Evolutionary conservation across 1,284 basidiomycete species (phyloP), one percentile per base, ranked within the genome.

Genomic region (Ustilago lituana): DNA sequence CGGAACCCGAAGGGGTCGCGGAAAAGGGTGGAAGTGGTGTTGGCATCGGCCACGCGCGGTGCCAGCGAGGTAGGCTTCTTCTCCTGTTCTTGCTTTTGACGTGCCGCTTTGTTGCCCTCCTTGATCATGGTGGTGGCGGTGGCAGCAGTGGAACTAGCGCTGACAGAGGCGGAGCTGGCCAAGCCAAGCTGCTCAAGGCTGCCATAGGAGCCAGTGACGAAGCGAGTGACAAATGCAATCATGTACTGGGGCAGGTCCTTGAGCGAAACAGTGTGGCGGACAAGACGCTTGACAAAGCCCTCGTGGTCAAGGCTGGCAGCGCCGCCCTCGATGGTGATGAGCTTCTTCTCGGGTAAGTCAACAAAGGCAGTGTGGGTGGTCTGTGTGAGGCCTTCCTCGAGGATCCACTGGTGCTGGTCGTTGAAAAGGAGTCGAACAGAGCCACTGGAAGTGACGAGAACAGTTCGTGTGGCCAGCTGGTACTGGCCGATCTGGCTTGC

Each of bases 1-100:
- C 90, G 87, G 82, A 96, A 92, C 0, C 93, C 94, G 79, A 95
- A 96, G 1, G 89, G 84, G 77, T 96, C 92, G 23, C 70, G 68
- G 59, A 65, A 73, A 15, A 79, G 66, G 14, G 40, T 43, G n/a
- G 58, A 63, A 2, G 67, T 58, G 15, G 58, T 46, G 32, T 72
- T 70, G 54, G 53, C 46, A 5, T 64, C 48, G n/a, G 73, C 73
- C 11, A 52, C 27, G 14, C 75, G 74, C 15, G 71, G 60, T 27
- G 75, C 75, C 22, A 73, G 53, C 7, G 58, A 64, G 1, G 58
- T 59, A 3, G 73, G 73, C 29, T 65, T 69, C 29, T 56, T 47
- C 11, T 58, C 58, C 33, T 38, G 35, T 4, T 73, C 56, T 11
- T 22, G 15, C 49, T 63, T 67, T 23, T 54, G 38, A 12, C 39